Evolutionary conservation across 1,139 yeast species (phyloP), one percentile per base, ranked within the genome.

Genomic region (Yamadazyma kanchanaburiensis): DNA sequence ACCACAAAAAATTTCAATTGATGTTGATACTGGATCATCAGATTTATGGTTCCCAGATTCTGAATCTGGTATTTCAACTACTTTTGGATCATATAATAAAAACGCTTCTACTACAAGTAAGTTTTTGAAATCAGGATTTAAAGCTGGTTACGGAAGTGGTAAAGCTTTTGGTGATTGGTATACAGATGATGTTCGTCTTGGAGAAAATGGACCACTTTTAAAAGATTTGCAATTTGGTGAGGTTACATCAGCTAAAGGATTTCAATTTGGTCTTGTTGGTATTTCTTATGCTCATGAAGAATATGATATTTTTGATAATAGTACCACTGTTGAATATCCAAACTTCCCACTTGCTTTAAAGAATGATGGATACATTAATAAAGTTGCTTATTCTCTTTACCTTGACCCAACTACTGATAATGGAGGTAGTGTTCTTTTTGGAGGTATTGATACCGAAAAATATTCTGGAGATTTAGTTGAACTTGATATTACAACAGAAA

Each of bases 371-470:
- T 34, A 42, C 24, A 58, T 55, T 36, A 33, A 43, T 12, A 50
- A 46, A 34, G 45, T 38, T 24, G 58, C 61, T 11, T 64, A 59
- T 43, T 60, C 68, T 4, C 42, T 64, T 27, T 64, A 54, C 39
- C 51, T 64, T 34, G 42, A 43, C 22, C 37, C 46, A 4, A 29
- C 32, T 6, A 39, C 38, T 6, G 46, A 60, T n/a, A 21, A 42
- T 6, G 15, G 51, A 5, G 78, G 77, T 1, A 47, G 58, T 17
- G 50, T 71, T 22, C 52, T 64, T 34, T 71, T 71, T 53, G 77
- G 77, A 4, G 78, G 74, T 2, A 65, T 72, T 14, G 78, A 73
- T 45, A 61, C 61, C 33, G 64, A 71, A 30, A 70, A 70, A 44
- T 67, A 61, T 43, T 20, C 51, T 1, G 76, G 76, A 2, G 33